Percentiles rank a stretch among this genome's conserved stretches.
phyloP scores from a whole-genome alignment of 148 eudicot species.

The Cornus kousa region DNA sequence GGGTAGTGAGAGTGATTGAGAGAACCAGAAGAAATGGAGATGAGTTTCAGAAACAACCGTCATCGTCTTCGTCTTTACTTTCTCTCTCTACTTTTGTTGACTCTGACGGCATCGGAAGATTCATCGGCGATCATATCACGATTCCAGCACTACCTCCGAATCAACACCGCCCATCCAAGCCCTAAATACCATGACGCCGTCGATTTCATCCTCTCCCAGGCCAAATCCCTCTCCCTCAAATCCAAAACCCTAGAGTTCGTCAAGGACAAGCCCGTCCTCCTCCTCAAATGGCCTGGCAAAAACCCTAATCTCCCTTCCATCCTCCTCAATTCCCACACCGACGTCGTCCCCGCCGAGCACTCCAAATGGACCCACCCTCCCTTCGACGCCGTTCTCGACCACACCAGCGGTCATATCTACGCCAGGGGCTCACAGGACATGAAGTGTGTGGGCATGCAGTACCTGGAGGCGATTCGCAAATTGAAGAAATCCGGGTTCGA shows the following conservation, averaged over 20 bases:
- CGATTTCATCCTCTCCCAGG: conserved; percentile 61
- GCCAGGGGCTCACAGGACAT: conserved; percentile 98
- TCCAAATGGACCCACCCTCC: conserved; percentile 75
- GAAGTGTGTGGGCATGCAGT: conserved; percentile 96
- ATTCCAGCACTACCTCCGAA: conserved; percentile 71
- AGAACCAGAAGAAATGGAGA: not conserved
- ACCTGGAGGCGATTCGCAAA: conserved; percentile 84
- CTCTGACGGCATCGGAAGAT: not conserved
- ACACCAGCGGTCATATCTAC: conserved; percentile 48
- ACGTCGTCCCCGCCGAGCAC: conserved; percentile 88
- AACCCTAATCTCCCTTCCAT: conserved; percentile 58
- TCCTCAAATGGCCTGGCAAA: conserved; percentile 79
- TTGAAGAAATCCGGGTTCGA: conserved; percentile 63
- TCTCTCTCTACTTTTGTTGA: not conserved
- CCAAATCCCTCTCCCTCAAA: conserved; percentile 62
- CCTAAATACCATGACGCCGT: conserved; percentile 65
- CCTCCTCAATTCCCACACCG: conserved; percentile 88
- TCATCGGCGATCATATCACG: conserved; percentile 54
- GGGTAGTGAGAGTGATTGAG: too few species aligned
- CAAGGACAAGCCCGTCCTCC: conserved; percentile 59
- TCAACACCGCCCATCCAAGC: conserved; percentile 89
- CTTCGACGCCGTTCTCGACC: conserved; percentile 60
- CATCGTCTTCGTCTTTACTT: not conserved
- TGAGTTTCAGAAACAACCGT: not conserved
- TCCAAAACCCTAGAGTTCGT: conserved; percentile 65